These are phyloP conservation scores for Pythium volutum DNA, from an alignment of 352 stramenopile species.

Conservation along the genomic window DNA sequence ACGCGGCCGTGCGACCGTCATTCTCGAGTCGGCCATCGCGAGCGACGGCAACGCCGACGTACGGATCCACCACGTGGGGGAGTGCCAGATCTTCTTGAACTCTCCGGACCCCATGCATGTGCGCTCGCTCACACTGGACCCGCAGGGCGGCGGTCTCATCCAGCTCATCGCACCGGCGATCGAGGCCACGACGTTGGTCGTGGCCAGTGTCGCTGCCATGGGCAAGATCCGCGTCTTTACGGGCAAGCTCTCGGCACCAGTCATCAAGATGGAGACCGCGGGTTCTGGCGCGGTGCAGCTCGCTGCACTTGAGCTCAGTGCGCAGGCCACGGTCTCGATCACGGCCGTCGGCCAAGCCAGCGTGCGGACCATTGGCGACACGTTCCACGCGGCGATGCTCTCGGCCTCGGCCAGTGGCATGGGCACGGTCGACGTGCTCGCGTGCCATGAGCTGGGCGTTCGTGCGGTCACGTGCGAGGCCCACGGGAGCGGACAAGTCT, in stretches of 20 bases:
- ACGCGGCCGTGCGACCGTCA: conserved; percentile 1
- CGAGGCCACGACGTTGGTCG: not conserved
- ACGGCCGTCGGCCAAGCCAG: not conserved
- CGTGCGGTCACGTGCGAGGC: not conserved
- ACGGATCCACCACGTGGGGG: conserved; percentile 9
- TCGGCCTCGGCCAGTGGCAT: not conserved
- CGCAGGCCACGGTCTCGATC: not conserved
- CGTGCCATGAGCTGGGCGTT: not conserved
- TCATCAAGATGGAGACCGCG: conserved; percentile 5
- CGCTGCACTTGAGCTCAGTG: not conserved
- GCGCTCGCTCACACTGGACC: conserved; percentile 8
- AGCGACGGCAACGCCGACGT: conserved; percentile 13
- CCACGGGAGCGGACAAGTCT: not conserved
- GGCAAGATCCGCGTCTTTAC: conserved; percentile 1
- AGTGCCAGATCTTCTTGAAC: conserved; percentile 15
- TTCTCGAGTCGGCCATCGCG: not conserved
- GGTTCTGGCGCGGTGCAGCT: conserved; percentile 10
- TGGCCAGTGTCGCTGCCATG: not conserved
- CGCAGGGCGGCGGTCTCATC: conserved; percentile 12
- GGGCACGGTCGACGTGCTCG: not conserved
- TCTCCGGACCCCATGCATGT: not conserved
- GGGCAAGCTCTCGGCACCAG: not conserved
- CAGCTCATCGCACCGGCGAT: conserved; percentile 10
- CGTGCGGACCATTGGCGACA: conserved; percentile 7
- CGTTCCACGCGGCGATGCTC: not conserved